Percentiles rank a stretch among this genome's conserved stretches.
Conservation (phyloP, 352 stramenopile species). For the Globisporangium orthogonon region DNA sequence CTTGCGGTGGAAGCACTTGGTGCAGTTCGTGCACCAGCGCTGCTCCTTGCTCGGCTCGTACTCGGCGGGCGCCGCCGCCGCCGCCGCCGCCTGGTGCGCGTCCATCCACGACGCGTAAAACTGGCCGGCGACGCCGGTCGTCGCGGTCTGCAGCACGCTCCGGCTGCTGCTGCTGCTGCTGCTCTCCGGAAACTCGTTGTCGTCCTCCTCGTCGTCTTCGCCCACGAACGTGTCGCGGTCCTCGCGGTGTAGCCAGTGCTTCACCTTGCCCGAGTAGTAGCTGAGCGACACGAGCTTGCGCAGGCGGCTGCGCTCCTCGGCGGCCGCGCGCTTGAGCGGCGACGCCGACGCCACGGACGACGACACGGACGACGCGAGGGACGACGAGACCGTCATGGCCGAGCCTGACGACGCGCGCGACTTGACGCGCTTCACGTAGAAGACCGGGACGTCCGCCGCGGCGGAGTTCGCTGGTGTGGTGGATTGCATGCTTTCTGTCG, state of each 20-base stretch:
- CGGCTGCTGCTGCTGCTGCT: slow-evolving; percentile 34
- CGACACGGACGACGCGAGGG: neutral
- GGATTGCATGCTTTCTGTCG: too few species aligned
- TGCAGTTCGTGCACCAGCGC: slow-evolving; percentile 74
- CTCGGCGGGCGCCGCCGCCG: slow-evolving; percentile 13
- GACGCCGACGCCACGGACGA: neutral
- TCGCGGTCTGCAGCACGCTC: slow-evolving; percentile 12
- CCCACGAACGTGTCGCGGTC: slow-evolving; percentile 53
- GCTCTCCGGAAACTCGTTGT: slow-evolving; percentile 41
- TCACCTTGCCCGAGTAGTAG: slow-evolving; percentile 52
- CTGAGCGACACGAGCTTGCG: slow-evolving; percentile 56
- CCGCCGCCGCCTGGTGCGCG: slow-evolving; percentile 12
- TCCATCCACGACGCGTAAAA: slow-evolving; percentile 16
- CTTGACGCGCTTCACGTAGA: neutral
- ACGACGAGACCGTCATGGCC: neutral
- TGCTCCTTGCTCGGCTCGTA: slow-evolving; percentile 63
- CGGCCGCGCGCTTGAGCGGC: slow-evolving; percentile 2
- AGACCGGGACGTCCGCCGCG: neutral
- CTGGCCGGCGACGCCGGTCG: slow-evolving; percentile 1
- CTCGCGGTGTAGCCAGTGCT: slow-evolving; percentile 40
- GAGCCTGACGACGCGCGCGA: neutral
- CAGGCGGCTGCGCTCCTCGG: slow-evolving; percentile 31
- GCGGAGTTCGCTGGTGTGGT: too few species aligned
- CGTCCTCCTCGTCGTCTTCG: slow-evolving; percentile 52
- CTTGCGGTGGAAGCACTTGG: slow-evolving; percentile 65